Percentiles rank a stretch among this genome's conserved stretches.
These are phyloP conservation scores for Piper longum DNA, from an alignment of 164 flowering plant species.

Conservation along the genomic window DNA sequence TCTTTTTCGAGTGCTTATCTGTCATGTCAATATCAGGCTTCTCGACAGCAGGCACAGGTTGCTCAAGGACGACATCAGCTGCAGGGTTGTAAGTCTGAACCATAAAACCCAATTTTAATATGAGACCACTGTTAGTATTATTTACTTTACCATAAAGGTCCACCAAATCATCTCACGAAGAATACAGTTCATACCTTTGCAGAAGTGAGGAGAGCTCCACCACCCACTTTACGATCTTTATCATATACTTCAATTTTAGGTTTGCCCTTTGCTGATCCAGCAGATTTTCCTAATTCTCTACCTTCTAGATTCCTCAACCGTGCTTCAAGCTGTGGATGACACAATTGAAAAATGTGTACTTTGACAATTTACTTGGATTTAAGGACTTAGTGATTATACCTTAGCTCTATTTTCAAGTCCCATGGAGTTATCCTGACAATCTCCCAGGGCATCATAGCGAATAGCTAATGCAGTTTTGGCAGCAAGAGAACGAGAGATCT, in stretches of 20 bases:
- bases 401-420: conserved; percentile 69
- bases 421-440: conserved; percentile 59
- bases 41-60: conserved; percentile 5
- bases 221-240: conserved; percentile 70
- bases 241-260: conserved; percentile 76
- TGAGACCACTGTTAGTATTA: background rate
- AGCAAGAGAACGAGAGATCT: conserved; percentile 83
- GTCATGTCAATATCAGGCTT: conserved; percentile 2
- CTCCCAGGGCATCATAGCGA: conserved; percentile 91
- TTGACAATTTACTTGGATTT: background rate
- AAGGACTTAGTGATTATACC: conserved; percentile 19
- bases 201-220: conserved; percentile 59
- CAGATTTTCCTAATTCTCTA: conserved; percentile 61
- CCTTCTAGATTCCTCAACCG: conserved; percentile 80
- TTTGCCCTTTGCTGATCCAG: conserved; percentile 89
- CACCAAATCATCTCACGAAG: background rate
- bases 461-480: conserved; percentile 82
- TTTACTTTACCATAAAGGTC: background rate
- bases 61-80: conserved; percentile 45
- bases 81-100: conserved; percentile 69
- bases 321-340: conserved; percentile 52
- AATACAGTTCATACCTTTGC: conserved; percentile 48
- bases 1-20: conserved; percentile 13
- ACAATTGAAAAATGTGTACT: too few relatives aligned
- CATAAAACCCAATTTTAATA: background rate